Percentiles rank a stretch among this genome's conserved stretches.
Conservation (phyloP, 345 rosid genomes). For the Eucalyptus regnans region DNA sequence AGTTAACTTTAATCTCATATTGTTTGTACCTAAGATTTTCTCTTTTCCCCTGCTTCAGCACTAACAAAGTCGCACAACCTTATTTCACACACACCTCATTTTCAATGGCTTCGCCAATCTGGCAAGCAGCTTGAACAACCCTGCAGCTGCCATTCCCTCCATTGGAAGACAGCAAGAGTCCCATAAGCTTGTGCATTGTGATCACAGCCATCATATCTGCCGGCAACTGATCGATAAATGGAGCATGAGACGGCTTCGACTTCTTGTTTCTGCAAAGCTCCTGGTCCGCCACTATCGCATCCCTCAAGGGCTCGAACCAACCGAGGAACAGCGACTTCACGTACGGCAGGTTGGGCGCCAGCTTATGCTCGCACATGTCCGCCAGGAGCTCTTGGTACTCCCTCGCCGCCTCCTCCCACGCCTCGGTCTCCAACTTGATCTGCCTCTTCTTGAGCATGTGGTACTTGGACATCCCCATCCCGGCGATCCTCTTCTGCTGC, state of each 20-base stretch:
- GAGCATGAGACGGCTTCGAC: constrained; percentile 26
- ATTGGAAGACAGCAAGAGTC: constrained; percentile 52
- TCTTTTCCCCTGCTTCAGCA: background rate
- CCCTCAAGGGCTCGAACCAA: constrained; percentile 88
- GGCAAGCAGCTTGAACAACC: constrained; percentile 68
- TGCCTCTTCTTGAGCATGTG: constrained; percentile 47
- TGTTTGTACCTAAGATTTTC: background rate
- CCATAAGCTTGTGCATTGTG: constrained; percentile 91
- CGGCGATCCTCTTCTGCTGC: constrained; percentile 39
- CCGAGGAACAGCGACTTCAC: constrained; percentile 81
- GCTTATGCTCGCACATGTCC: constrained; percentile 94
- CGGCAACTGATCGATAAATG: constrained; percentile 43
- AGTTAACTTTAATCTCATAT: background rate
- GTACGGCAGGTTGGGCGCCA: constrained; percentile 90
- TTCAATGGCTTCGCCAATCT: constrained; percentile 91
- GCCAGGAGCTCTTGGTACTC: constrained; percentile 74
- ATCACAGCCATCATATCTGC: constrained; percentile 93
- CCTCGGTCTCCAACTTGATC: constrained; percentile 80
- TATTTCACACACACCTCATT: constrained; percentile 47
- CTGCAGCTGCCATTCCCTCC: constrained; percentile 54
- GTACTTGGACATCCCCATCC: constrained; percentile 50
- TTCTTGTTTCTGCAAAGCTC: constrained; percentile 21
- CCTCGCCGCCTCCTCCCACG: constrained; percentile 81
- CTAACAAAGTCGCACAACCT: background rate
- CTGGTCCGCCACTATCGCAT: constrained; percentile 75